Base-by-base conservation (phyloP, 1,284 basidiomycete genomes). In the Pseudozyma tsukubaensis region DNA sequence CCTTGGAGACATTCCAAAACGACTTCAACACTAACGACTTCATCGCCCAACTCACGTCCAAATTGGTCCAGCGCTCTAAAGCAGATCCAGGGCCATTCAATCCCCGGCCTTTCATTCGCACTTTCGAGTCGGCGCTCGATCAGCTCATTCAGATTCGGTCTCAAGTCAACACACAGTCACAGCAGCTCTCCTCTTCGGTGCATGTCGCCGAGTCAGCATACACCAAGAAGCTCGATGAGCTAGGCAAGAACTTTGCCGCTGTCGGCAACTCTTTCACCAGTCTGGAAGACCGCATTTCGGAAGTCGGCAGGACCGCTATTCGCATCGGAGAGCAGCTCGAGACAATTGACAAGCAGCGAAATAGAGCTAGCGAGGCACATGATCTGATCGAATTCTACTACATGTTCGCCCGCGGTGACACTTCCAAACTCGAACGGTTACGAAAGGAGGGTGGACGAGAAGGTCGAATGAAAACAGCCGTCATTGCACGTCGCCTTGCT, bases 351-450 rank as follows among this genome's bases (percentile, higher is more conserved):
- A 89, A 94, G 65, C 92, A 96, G 77, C 90, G 96, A 9, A 92
- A 94, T 80, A 88, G 94, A 66, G 97, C 96, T 0, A 94, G 96
- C 80, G 94, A 94, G 19, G 94, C 96, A 0, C 92, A 94, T 76
- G 92, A 98, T 82, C 87, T 99, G n/a, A 92, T 99, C 59, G 91
- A 94, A 70, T 96, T 92, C 86, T 98, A 98, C 85, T 93, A 95
- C 78, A 92, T 94, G 70, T 92, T 98, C 80, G 91, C 92, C 3
- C 90, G 91, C 64, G 92, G 91, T 7, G 93, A 98, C 69, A 92
- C 92, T 0, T 87, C 89, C 4, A 89, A 89, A 50, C 85, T 97
- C 48, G 94, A 96, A 78, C 87, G 89, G 18, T 86, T 97, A 74
- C 89, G 92, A 79, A 96, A 96, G 78, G 92, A 86, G 92, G 86